Conservation (phyloP, 352 stramenopile genomes). For the Pilasporangium apinafurcum region DNA sequence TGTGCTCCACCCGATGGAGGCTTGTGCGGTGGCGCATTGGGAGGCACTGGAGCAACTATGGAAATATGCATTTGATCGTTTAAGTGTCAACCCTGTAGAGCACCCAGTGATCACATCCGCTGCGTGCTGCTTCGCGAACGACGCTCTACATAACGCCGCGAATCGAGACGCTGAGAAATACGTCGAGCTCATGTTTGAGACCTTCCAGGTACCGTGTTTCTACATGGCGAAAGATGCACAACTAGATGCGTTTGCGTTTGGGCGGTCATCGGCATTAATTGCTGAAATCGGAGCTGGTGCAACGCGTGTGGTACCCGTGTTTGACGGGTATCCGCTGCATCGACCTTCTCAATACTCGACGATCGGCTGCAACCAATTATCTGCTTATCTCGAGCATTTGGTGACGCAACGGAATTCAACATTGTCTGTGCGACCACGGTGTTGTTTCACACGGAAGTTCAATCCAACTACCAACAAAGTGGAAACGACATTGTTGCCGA, state of each 20-base stretch:
- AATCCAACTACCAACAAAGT: slow-evolving; percentile 46
- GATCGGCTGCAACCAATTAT: slow-evolving; percentile 68
- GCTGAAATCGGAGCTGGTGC: slow-evolving; percentile 84
- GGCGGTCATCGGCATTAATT: slow-evolving; percentile 81
- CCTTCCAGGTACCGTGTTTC: slow-evolving; percentile 83
- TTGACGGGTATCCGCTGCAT: slow-evolving; percentile 87
- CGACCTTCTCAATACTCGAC: slow-evolving; percentile 67
- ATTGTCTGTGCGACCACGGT: slow-evolving; percentile 44
- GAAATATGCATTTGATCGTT: slow-evolving; percentile 60
- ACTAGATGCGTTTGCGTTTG: slow-evolving; percentile 89
- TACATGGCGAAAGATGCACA: slow-evolving; percentile 89
- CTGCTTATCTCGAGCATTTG: slow-evolving; percentile 67
- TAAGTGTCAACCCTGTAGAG: slow-evolving; percentile 58
- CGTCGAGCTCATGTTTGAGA: slow-evolving; percentile 92
- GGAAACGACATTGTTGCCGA: slow-evolving; percentile 39
- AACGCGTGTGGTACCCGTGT: slow-evolving; percentile 85
- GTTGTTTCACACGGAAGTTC: slow-evolving; percentile 51
- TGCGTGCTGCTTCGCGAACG: slow-evolving; percentile 71
- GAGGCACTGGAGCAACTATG: slow-evolving; percentile 85
- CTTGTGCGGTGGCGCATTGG: slow-evolving; percentile 67
- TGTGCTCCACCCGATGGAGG: slow-evolving; percentile 47
- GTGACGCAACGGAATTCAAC: slow-evolving; percentile 28
- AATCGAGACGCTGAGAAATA: slow-evolving; percentile 70
- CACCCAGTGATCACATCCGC: slow-evolving; percentile 76
- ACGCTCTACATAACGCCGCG: slow-evolving; percentile 46